A percentile compares a stretch with the other conserved stretches of the same genome.
Evolutionary conservation across 345 rosid species (phyloP).

Genomic region (Eucalyptus grandis): DNA sequence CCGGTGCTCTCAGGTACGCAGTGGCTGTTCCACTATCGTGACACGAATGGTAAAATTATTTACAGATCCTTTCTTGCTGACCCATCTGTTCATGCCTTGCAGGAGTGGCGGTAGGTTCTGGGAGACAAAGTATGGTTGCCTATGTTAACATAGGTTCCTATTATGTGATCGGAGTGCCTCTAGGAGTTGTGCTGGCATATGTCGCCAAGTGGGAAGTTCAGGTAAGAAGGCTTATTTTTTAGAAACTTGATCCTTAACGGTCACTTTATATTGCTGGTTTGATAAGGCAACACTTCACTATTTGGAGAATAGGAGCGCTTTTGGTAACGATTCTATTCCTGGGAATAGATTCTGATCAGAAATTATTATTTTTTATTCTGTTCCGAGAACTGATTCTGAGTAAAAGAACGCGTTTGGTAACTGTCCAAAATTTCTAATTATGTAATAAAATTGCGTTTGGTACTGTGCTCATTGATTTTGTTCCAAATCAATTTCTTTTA

Average conservation of each 20-base stretch:
- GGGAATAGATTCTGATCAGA: no score
- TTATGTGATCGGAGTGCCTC: slow-evolving; percentile 15
- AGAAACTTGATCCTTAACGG: not conserved
- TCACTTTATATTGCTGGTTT: not conserved
- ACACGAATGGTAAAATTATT: not conserved
- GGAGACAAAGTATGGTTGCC: slow-evolving; percentile 12
- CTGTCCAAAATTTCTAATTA: no score
- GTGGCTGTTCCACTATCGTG: not conserved
- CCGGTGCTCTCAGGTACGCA: slow-evolving; percentile 1
- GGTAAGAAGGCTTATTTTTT: not conserved
- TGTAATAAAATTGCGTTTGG: no score
- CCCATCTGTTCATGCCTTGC: not conserved
- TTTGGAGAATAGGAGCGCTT: not conserved
- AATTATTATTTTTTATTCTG: no score
- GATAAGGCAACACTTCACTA: not conserved
- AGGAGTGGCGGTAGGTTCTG: slow-evolving; percentile 22
- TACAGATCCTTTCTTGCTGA: not conserved
- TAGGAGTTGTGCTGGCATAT: slow-evolving; percentile 11
- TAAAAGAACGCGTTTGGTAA: no score
- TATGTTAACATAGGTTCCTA: slow-evolving; percentile 15
- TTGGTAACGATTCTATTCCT: no score
- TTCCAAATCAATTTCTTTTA: no score
- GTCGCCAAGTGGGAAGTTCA: not conserved
- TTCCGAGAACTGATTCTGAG: no score
- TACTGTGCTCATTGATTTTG: no score